Percentiles rank a stretch among this genome's conserved stretches.
Evolutionary conservation across 73 alveolate species (phyloP).

Genomic region (Tetrahymena borealis): DNA sequence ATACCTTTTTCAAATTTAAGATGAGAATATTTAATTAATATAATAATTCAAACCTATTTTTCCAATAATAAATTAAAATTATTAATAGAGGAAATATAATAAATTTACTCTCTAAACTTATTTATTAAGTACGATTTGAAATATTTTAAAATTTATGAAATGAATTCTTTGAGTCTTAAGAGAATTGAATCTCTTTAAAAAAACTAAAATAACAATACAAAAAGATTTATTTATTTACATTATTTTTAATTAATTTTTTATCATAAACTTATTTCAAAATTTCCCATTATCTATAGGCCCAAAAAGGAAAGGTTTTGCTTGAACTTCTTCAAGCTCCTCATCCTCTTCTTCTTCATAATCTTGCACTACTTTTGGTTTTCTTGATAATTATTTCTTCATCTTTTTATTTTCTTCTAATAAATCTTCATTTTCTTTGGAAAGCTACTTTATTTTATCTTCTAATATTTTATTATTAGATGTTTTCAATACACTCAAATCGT

Average conservation of each 20-base stretch:
- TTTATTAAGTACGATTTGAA: too few relatives aligned
- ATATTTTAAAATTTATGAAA: too few relatives aligned
- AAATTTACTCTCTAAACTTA: too few relatives aligned
- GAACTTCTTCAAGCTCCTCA: neutral
- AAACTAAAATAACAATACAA: neutral
- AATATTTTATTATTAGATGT: conserved; percentile 28
- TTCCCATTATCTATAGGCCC: neutral
- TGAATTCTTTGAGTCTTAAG: neutral
- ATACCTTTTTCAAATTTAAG: too few relatives aligned
- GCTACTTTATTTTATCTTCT: conserved; percentile 18
- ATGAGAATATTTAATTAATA: too few relatives aligned
- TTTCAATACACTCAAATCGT: conserved; percentile 28
- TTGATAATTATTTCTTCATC: neutral
- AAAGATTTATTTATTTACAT: neutral
- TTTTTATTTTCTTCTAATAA: neutral
- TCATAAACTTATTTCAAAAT: neutral
- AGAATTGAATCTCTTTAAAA: neutral
- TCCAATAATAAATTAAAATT: too few relatives aligned
- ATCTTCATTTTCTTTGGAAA: neutral
- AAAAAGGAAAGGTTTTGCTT: neutral
- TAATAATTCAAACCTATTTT: too few relatives aligned
- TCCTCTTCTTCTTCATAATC: neutral
- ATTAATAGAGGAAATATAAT: too few relatives aligned
- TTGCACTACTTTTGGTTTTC: neutral
- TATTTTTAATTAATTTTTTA: neutral